Evolutionary conservation across 805 yeast species (phyloP).

Genomic region (Saccharomycopsis malanga): DNA sequence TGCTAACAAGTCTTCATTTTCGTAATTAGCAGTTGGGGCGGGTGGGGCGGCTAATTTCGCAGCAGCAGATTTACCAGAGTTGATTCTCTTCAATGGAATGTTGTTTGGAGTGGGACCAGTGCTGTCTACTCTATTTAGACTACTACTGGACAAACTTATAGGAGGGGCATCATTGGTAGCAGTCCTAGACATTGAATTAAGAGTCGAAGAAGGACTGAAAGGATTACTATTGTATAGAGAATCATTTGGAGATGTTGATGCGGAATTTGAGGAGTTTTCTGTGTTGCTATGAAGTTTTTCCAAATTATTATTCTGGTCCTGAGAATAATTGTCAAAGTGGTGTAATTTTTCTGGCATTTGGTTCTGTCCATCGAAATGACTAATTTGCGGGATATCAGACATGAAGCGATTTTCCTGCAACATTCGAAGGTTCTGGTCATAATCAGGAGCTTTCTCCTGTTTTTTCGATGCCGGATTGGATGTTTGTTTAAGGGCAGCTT

Average conservation of each 20-base stretch:
- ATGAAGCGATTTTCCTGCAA: background rate
- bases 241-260: conserved; percentile 10
- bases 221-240: conserved; percentile 11
- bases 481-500: background rate
- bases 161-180: conserved; percentile 13
- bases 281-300: background rate
- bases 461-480: background rate
- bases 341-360: background rate
- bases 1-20: conserved; percentile 6
- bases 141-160: conserved; percentile 1
- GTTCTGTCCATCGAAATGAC: background rate
- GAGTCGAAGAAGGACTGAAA: conserved; percentile 9
- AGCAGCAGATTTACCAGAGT: background rate
- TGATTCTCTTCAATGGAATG: background rate
- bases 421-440: background rate
- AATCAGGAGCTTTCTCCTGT: background rate
- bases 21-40: background rate
- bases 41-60: background rate
- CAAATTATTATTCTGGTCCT: background rate
- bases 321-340: background rate
- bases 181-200: conserved; percentile 13
- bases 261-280: conserved; percentile 3
- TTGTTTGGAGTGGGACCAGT: background rate
- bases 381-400: background rate
- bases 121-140: conserved; percentile 2